These are phyloP conservation scores for Zostera marina DNA, from an alignment of 116 monocot genomes.

Conservation along the genomic window DNA sequence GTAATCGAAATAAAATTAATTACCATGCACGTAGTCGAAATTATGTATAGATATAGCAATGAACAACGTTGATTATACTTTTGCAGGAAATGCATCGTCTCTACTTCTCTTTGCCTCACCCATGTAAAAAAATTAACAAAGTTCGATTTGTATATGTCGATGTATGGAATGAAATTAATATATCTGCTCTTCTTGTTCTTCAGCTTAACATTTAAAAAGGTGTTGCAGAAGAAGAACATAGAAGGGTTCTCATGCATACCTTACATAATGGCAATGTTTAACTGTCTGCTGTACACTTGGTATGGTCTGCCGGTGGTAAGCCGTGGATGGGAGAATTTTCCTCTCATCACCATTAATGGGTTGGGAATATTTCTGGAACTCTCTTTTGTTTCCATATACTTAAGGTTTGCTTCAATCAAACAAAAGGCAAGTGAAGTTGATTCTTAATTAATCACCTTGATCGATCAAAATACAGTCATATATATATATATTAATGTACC, in stretches of 20 bases:
- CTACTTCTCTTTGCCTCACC: slow-evolving; percentile 40
- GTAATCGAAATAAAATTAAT: neutral
- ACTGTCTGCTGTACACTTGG: slow-evolving; percentile 55
- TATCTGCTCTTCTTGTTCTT: neutral
- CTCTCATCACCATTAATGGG: slow-evolving; percentile 34
- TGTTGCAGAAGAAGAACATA: slow-evolving; percentile 30
- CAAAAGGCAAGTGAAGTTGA: slow-evolving; percentile 26
- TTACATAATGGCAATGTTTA: slow-evolving; percentile 33
- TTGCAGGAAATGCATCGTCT: slow-evolving; percentile 43
- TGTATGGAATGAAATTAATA: too few species aligned
- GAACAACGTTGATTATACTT: neutral
- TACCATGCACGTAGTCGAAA: neutral
- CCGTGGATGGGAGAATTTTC: slow-evolving; percentile 30
- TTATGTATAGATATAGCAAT: neutral
- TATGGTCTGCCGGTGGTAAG: slow-evolving; percentile 50
- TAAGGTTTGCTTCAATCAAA: slow-evolving; percentile 25
- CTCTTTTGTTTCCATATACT: slow-evolving; percentile 33
- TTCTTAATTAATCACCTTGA: too few species aligned
- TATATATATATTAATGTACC: too few species aligned
- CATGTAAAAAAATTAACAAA: slow-evolving; percentile 32
- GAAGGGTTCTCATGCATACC: slow-evolving; percentile 45
- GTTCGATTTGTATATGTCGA: neutral
- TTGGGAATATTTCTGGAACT: slow-evolving; percentile 35
- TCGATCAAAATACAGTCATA: too few species aligned
- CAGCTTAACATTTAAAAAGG: slow-evolving; percentile 43